Evolutionary conservation across 106 monocot genomes (phyloP).

Genomic region (Phalaenopsis equestris): DNA sequence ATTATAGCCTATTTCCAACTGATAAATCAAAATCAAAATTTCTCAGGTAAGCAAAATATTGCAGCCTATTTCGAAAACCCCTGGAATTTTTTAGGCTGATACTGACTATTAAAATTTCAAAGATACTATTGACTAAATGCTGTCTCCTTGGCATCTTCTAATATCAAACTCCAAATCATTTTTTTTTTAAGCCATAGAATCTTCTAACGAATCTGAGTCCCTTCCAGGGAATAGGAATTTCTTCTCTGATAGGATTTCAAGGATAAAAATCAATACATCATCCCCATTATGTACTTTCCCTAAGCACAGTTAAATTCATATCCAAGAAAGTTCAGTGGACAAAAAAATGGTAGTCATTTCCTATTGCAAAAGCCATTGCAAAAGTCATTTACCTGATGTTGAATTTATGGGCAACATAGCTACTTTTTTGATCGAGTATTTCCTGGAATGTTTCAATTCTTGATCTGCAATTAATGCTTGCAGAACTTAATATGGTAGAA

Average conservation of each 20-base stretch:
- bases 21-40: too few relatives aligned
- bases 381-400: conserved; percentile 36
- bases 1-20: too few relatives aligned
- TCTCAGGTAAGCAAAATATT: too few relatives aligned
- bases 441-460: conserved; percentile 42
- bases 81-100: too few relatives aligned
- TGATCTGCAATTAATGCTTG: conserved; percentile 39
- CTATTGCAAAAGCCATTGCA: not conserved
- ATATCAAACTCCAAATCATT: not conserved
- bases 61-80: too few relatives aligned
- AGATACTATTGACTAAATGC: too few relatives aligned
- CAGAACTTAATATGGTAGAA: conserved; percentile 51
- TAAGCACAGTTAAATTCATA: not conserved
- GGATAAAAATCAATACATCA: not conserved
- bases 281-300: not conserved
- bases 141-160: too few relatives aligned
- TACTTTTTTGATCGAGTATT: conserved; percentile 25
- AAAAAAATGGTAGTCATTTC: not conserved
- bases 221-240: not conserved
- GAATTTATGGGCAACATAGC: conserved; percentile 57
- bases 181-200: not conserved
- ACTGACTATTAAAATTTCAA: too few relatives aligned
- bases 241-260: not conserved
- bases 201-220: not conserved
- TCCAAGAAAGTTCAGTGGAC: not conserved